phyloP scores from a whole-genome alignment of 2,329 filamentous ascomycete genomes.

The Paraphaeosphaeria minitans region DNA sequence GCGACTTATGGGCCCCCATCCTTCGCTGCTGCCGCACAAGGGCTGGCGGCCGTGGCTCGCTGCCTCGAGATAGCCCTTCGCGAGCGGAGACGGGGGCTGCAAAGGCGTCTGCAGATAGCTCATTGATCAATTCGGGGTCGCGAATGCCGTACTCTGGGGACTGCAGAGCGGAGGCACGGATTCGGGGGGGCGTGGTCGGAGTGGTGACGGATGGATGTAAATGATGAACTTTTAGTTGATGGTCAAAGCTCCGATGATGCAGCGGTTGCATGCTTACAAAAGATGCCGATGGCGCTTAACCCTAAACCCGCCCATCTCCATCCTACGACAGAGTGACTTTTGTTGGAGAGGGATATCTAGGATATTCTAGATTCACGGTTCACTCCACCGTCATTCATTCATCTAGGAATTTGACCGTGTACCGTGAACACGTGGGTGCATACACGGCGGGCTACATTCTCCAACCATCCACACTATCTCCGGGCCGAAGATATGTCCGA shows the following conservation, averaged over 20 bases:
- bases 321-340: too few species aligned
- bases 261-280: neutral
- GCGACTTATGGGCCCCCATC: slow-evolving; percentile 92
- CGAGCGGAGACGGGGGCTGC: slow-evolving; percentile 31
- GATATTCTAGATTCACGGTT: too few species aligned
- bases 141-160: slow-evolving; percentile 30
- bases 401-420: too few species aligned
- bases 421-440: too few species aligned
- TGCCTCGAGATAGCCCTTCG: slow-evolving; percentile 60
- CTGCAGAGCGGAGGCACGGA: slow-evolving; percentile 5
- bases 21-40: slow-evolving; percentile 86
- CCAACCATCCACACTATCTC: too few species aligned
- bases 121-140: slow-evolving; percentile 39
- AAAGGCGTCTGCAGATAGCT: slow-evolving; percentile 44
- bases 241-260: neutral
- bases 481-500: too few species aligned
- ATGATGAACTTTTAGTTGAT: neutral
- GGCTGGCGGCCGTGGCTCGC: slow-evolving; percentile 61
- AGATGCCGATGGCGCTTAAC: neutral
- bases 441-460: too few species aligned
- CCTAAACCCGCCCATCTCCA: neutral
- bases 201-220: neutral
- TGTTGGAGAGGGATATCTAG: too few species aligned
- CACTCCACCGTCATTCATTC: too few species aligned
- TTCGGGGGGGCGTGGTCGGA: slow-evolving; percentile 1